phyloP scores from a whole-genome alignment of 164 flowering plant genomes.

The Aristolochia fimbriata region DNA sequence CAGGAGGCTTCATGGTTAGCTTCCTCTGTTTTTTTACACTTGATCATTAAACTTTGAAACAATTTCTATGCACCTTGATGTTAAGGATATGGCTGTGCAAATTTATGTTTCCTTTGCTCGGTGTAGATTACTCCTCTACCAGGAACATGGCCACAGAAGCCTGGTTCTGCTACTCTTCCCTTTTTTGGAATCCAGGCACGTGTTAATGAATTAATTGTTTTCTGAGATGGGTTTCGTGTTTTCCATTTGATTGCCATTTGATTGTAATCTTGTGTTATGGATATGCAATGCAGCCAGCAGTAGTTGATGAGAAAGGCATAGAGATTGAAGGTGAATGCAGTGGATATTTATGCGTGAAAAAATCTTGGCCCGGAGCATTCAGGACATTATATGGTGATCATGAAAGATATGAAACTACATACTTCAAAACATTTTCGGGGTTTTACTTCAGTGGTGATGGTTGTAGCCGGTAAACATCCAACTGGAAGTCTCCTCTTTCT shows the following conservation, averaged over 20 bases:
- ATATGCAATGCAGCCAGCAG: conserved; percentile 55
- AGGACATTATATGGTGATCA: conserved; percentile 95
- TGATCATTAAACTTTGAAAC: too few species aligned
- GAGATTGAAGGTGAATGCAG: conserved; percentile 96
- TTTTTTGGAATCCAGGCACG: conserved; percentile 85
- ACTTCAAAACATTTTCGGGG: conserved; percentile 89
- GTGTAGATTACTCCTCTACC: conserved; percentile 92
- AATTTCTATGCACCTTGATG: background rate
- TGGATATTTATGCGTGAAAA: conserved; percentile 80
- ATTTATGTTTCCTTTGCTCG: background rate
- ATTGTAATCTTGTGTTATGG: background rate
- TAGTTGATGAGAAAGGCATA: conserved; percentile 92
- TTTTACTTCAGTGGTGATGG: conserved; percentile 95
- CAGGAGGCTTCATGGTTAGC: conserved; percentile 91
- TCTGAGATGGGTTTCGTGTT: too few species aligned
- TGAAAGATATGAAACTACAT: conserved; percentile 97
- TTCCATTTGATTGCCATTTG: too few species aligned
- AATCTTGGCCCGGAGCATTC: conserved; percentile 98
- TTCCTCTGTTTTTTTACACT: background rate
- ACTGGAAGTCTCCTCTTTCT: background rate
- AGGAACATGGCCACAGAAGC: conserved; percentile 99
- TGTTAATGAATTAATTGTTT: too few species aligned
- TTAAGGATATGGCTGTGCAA: background rate
- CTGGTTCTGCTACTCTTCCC: conserved; percentile 98
- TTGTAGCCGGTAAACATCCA: conserved; percentile 59